phyloP scores from a whole-genome alignment of 768 basidiomycete genomes.

The Tylopilus sp. region DNA sequence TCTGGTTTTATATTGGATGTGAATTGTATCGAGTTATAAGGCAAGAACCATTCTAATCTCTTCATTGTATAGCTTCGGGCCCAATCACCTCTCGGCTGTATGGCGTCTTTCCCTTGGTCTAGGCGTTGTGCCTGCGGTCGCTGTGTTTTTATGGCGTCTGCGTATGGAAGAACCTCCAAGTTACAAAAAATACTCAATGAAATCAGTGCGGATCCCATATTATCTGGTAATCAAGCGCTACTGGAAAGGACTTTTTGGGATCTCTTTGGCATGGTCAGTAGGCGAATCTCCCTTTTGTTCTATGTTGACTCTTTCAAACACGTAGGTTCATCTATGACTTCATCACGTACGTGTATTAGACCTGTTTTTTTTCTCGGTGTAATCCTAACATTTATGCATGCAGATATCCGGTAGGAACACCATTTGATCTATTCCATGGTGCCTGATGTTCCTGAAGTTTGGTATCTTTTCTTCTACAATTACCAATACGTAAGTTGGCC shows the following conservation, averaged over 20 bases:
- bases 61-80: slow-evolving; percentile 53
- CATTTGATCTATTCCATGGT: neutral
- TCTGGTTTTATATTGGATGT: slow-evolving; percentile 88
- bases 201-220: slow-evolving; percentile 69
- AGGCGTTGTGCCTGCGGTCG: slow-evolving; percentile 74
- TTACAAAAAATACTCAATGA: slow-evolving; percentile 80
- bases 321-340: slow-evolving; percentile 75
- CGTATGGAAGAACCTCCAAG: slow-evolving; percentile 77
- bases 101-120: slow-evolving; percentile 88
- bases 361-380: neutral
- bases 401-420: slow-evolving; percentile 59
- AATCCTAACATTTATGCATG: neutral
- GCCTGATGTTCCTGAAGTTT: slow-evolving; percentile 44
- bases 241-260: slow-evolving; percentile 67
- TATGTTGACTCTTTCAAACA: slow-evolving; percentile 1
- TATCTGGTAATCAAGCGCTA: slow-evolving; percentile 75
- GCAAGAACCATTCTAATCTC: neutral
- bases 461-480: slow-evolving; percentile 80
- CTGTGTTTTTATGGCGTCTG: slow-evolving; percentile 85
- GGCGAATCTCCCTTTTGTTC: neutral
- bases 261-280: slow-evolving; percentile 69
- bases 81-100: slow-evolving; percentile 76
- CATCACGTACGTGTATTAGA: slow-evolving; percentile 52
- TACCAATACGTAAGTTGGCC: slow-evolving; percentile 50
- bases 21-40: slow-evolving; percentile 22